Evolutionary conservation across 2,329 filamentous ascomycete genomes (phyloP), one percentile per base, ranked within the genome.

Genomic region (Ophiocordyceps unilateralis): DNA sequence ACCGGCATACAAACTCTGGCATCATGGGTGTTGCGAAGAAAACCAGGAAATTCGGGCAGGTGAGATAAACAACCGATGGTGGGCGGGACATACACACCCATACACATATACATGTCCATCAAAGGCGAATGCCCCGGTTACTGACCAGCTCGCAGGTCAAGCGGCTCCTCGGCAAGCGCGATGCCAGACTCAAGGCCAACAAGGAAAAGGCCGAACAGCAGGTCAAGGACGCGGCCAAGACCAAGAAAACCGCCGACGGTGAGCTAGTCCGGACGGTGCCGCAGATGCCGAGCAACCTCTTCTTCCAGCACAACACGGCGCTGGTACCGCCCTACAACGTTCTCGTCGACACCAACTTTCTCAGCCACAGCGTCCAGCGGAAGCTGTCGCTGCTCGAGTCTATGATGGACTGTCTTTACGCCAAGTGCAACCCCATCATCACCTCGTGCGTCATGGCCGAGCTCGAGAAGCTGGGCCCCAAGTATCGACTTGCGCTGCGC

Each of bases 401-500:
- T 3, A 84, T 95, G 68, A 94, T 95, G 85, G 87, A 95, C 60
- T 83, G 84, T 43, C 72, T 98, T 5, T 93, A 88, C 59, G 89
- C 89, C 17, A 93, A 93, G 55, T 91, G 84, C 59, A 85, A 79
- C 20, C 86, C 87, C 17, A 81, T 91, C 49, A 87, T 96, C 50
- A 94, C 87, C 2, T 67, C 56, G 46, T 72, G 83, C 65, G 79
- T 80, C 51, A 80, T 88, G 73, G 81, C 79, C 44, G 87, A 94
- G 60, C 63, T 95, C 49, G 87, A 94, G 58, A 93, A 93, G 59
- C 70, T 95, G 10, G 88, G 89, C 0, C 76, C 77, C 3, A 91
- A 91, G 58, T 98, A 94, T 65, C 69, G 88, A 8, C 77, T 96
- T 44, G 88, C 89, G 1, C 62, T 93, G 44, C 70, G 82, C 14